Conservation (phyloP, 2,329 filamentous ascomycete species). For the Aspergillus piperis region DNA sequence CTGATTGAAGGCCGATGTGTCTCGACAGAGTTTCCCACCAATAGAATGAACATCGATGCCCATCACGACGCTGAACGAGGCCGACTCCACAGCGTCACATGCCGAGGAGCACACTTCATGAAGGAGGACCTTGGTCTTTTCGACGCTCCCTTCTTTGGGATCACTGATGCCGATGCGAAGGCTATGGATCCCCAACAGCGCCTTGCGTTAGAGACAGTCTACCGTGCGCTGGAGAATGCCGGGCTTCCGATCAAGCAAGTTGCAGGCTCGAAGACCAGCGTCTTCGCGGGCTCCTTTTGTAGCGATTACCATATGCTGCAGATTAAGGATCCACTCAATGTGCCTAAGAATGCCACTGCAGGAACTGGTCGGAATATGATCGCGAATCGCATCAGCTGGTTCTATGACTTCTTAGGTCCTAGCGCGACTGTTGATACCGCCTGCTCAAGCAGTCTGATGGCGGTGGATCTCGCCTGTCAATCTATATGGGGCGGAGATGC, state of each 20-base stretch:
- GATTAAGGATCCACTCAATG: slow-evolving; percentile 20
- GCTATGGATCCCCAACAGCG: slow-evolving; percentile 38
- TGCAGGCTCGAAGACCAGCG: slow-evolving; percentile 33
- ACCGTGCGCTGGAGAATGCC: slow-evolving; percentile 31
- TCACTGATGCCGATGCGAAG: slow-evolving; percentile 26
- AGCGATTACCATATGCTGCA: slow-evolving; percentile 33
- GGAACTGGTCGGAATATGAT: slow-evolving; percentile 30
- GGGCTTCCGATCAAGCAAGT: slow-evolving; percentile 30
- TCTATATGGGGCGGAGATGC: slow-evolving; percentile 24
- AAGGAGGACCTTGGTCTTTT: slow-evolving; percentile 29
- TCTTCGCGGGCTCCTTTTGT: slow-evolving; percentile 35
- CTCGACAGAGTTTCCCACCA: slow-evolving; percentile 24
- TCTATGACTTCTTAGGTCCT: slow-evolving; percentile 34
- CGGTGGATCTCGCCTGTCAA: slow-evolving; percentile 25
- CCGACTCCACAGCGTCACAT: slow-evolving; percentile 15
- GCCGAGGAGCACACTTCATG: slow-evolving; percentile 23
- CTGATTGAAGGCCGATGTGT: slow-evolving; percentile 21
- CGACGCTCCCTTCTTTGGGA: slow-evolving; percentile 36
- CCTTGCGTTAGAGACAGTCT: slow-evolving; percentile 31
- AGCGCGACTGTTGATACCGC: slow-evolving; percentile 31
- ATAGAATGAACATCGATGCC: slow-evolving; percentile 28
- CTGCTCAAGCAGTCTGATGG: slow-evolving; percentile 30
- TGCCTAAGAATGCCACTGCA: slow-evolving; percentile 24
- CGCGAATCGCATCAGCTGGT: slow-evolving; percentile 33
- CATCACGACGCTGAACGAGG: slow-evolving; percentile 24